Evolutionary conservation across 75 land plant species (phyloP), one percentile per base, ranked within the genome.

Genomic region (Pinus tabuliformis): DNA sequence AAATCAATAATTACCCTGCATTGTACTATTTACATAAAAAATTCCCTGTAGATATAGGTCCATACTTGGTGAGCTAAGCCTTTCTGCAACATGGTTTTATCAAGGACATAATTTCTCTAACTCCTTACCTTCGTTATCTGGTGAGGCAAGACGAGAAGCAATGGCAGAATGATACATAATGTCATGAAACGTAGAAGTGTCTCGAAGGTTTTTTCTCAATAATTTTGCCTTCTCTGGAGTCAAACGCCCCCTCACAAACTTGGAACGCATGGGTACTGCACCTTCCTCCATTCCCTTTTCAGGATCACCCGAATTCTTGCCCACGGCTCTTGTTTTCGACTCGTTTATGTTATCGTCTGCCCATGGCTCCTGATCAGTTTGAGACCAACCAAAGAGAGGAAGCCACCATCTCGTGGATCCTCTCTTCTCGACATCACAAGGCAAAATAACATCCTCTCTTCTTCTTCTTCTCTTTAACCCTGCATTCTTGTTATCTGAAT

Each of bases 121-220:
- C 6, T 42, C 49, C 49, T 42, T 42, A 5, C 49, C 49, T 42
- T 42, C 49, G 49, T 42, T 42, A 42, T 36, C 70, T 5, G 70
- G 42, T 33, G 83, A 80, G 30, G 96, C 96, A 64, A 93, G 84
- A 14, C 89, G 83, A 72, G 90, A 78, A 24, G 96, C 96, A 83
- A 93, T 93, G n/a, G 92, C 90, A 73, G 96, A 93, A 64, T 93
- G 94, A 82, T 93, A 93, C 96, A 89, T 89, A 39, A 65, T 62
- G 49, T 91, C 92, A 77, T 91, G 92, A 56, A 75, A 89, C 5
- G 84, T 57, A 42, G 77, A 71, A 56, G 81, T 78, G 62, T 80
- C 90, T 82, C 76, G 58, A 22, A 79, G 76, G 81, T 76, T 84
- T 87, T 78, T 77, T 73, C 96, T 75, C 52, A 93, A 78, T 62